These are phyloP conservation scores for Citrus inodora DNA, from an alignment of 345 rosid genomes.

Conservation along the genomic window DNA sequence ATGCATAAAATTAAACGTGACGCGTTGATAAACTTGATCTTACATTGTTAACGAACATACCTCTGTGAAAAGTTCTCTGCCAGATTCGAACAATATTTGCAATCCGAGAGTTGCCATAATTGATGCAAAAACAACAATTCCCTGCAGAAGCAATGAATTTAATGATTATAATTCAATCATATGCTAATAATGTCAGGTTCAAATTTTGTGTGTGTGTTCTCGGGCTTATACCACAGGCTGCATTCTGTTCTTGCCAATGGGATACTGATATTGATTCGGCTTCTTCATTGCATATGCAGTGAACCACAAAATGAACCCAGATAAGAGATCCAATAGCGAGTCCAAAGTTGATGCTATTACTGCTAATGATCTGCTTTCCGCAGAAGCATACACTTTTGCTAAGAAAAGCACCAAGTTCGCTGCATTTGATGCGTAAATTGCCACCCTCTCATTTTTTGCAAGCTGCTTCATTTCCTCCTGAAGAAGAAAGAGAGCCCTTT, in stretches of 20 bases:
- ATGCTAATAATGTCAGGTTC: neutral
- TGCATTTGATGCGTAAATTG: constrained; percentile 36
- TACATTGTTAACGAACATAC: constrained; percentile 10
- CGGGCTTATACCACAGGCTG: constrained; percentile 62
- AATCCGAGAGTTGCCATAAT: constrained; percentile 57
- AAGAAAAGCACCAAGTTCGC: constrained; percentile 45
- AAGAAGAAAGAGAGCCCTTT: neutral
- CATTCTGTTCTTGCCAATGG: constrained; percentile 80
- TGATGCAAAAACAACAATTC: constrained; percentile 52
- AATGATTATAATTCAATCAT: neutral
- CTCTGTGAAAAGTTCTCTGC: constrained; percentile 37
- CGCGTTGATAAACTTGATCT: neutral
- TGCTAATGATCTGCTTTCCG: constrained; percentile 45
- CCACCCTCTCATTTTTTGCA: constrained; percentile 28
- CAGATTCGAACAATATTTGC: constrained; percentile 55
- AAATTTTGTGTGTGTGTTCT: neutral
- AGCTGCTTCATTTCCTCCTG: constrained; percentile 32
- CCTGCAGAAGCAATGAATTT: constrained; percentile 27
- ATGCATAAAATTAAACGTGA: no score
- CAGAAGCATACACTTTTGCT: constrained; percentile 36
- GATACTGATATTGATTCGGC: constrained; percentile 61
- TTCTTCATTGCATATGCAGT: constrained; percentile 74
- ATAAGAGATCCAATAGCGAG: constrained; percentile 58
- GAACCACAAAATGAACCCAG: constrained; percentile 85
- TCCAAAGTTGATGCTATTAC: constrained; percentile 52